Evolutionary conservation across 345 rosid genomes (phyloP).

Genomic region (Eucalyptus tenuipes): DNA sequence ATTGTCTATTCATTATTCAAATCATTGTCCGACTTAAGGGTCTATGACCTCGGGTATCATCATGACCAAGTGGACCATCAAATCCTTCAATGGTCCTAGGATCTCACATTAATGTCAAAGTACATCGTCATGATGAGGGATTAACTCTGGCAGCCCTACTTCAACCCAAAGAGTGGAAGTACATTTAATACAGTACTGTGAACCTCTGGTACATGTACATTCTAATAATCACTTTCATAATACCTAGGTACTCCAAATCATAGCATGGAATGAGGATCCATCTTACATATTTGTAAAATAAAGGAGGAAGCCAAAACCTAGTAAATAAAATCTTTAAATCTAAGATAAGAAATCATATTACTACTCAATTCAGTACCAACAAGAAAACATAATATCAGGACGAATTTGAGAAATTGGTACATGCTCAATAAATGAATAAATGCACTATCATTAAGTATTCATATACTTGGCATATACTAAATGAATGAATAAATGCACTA

Average conservation of each 20-base stretch:
- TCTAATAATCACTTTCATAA: not conserved
- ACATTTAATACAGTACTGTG: not conserved
- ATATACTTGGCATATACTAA: too few relatives aligned
- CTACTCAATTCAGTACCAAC: not conserved
- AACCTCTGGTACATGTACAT: not conserved
- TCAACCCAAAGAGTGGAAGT: not conserved
- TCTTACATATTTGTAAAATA: not conserved
- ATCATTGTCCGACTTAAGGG: not conserved
- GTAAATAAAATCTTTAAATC: not conserved
- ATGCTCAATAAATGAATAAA: not conserved
- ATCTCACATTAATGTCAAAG: not conserved
- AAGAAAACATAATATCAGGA: not conserved
- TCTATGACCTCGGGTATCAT: not conserved
- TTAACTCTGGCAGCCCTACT: not conserved
- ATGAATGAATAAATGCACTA: too few relatives aligned
- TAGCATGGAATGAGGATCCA: not conserved
- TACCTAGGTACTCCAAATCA: not conserved
- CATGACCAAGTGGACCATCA: not conserved
- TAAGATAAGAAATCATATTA: not conserved
- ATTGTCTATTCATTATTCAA: not conserved
- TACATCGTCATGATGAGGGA: not conserved
- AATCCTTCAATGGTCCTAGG: not conserved
- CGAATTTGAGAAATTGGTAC: not conserved
- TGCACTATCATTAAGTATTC: not conserved
- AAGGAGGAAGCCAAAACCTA: not conserved